Percentiles rank a stretch among this genome's conserved stretches.
These are phyloP conservation scores for Sphagnum tenellum DNA, from an alignment of 225 moss, liverwort and hornwort species.

Conservation along the genomic window DNA sequence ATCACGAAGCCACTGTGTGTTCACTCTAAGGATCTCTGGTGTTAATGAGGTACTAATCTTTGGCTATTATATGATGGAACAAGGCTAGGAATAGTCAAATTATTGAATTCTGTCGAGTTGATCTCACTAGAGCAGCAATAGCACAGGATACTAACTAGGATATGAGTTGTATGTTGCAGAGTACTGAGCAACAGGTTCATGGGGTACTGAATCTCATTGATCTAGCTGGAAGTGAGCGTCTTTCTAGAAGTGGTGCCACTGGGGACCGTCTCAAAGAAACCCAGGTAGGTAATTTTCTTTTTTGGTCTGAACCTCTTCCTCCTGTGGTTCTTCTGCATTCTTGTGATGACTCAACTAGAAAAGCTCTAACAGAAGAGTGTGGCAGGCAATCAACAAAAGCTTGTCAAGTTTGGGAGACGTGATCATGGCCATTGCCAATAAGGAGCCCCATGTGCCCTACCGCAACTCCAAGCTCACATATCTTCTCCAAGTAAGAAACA, in stretches of 20 bases:
- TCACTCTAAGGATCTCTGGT: slow-evolving; percentile 88
- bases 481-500: slow-evolving; percentile 74
- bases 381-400: slow-evolving; percentile 96
- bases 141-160: too few species aligned
- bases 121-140: too few species aligned
- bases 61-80: neutral
- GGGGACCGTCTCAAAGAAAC: slow-evolving; percentile 97
- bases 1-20: slow-evolving; percentile 95
- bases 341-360: neutral
- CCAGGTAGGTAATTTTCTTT: slow-evolving; percentile 38
- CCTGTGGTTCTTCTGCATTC: neutral
- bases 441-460: slow-evolving; percentile 87
- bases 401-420: slow-evolving; percentile 94
- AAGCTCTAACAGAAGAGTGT: neutral
- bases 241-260: slow-evolving; percentile 87
- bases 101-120: too few species aligned
- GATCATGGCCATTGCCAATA: slow-evolving; percentile 88
- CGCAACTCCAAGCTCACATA: slow-evolving; percentile 97
- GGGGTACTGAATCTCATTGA: slow-evolving; percentile 97
- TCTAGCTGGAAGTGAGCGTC: slow-evolving; percentile 95
- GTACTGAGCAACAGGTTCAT: slow-evolving; percentile 85
- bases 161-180: slow-evolving; percentile 15
- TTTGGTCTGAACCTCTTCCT: neutral
- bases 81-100: too few species aligned
- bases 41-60: slow-evolving; percentile 63